Conservation (phyloP, 441 rosid species). For the Erysimum pusillum region DNA sequence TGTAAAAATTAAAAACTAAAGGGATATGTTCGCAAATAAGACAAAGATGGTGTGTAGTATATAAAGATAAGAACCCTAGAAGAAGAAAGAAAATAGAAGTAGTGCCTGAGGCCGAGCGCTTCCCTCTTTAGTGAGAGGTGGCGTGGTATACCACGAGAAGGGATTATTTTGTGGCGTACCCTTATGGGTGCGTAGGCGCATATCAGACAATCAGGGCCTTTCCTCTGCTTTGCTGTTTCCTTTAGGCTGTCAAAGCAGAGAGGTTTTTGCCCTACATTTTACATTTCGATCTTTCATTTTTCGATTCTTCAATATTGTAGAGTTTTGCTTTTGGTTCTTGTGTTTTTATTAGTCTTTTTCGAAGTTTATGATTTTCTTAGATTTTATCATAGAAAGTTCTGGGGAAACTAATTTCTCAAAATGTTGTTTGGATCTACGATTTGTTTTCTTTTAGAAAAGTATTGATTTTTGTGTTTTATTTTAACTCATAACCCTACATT, state of each 20-base stretch:
- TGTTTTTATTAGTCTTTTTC: too few species aligned
- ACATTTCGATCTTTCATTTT: too few species aligned
- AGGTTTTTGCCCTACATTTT: constrained; percentile 34
- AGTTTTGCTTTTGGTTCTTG: not conserved
- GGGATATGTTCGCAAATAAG: not conserved
- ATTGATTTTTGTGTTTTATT: too few species aligned
- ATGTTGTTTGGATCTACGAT: too few species aligned
- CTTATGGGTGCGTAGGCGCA: constrained; percentile 47
- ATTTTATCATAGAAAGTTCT: too few species aligned
- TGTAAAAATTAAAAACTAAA: not conserved
- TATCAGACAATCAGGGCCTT: constrained; percentile 27
- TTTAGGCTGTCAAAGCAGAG: constrained; percentile 36
- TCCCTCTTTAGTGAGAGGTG: constrained; percentile 50
- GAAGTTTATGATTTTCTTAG: too few species aligned
- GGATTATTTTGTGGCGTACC: constrained; percentile 41
- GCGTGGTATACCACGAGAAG: constrained; percentile 53
- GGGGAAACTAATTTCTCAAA: too few species aligned
- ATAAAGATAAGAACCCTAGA: constrained; percentile 27
- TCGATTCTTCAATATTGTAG: not conserved
- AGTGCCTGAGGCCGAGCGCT: constrained; percentile 53
- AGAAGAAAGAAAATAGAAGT: not conserved
- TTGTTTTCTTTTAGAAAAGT: too few species aligned
- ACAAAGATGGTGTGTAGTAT: not conserved
- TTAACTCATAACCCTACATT: too few species aligned
- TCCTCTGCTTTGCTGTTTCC: constrained; percentile 37